Evolutionary conservation across 352 stramenopile species (phyloP).

Genomic region (Phytophthora crassamura): DNA sequence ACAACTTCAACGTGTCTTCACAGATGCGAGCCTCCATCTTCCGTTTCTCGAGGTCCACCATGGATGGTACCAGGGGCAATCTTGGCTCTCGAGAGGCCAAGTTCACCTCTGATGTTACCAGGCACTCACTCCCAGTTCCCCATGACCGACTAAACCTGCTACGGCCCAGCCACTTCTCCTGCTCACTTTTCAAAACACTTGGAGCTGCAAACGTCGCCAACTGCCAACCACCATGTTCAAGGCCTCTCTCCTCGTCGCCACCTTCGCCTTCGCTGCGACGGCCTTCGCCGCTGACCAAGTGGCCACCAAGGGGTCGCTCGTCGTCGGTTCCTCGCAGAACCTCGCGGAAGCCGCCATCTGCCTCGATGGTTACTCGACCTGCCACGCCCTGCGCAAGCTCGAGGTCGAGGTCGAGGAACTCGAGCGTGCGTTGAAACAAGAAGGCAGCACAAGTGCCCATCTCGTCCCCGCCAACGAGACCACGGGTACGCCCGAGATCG

Average conservation of each 20-base stretch:
- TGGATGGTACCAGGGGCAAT: too few species aligned
- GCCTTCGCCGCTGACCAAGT: not conserved
- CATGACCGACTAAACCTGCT: too few species aligned
- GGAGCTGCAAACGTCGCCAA: not conserved
- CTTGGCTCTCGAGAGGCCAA: too few species aligned
- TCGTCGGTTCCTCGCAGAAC: not conserved
- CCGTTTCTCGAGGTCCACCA: too few species aligned
- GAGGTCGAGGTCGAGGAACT: not conserved
- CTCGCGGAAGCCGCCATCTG: not conserved
- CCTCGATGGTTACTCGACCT: not conserved
- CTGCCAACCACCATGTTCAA: not conserved
- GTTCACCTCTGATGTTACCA: not conserved
- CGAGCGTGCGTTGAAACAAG: not conserved
- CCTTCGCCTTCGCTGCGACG: not conserved
- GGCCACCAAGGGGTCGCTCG: constrained; percentile 1
- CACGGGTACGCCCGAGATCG: not conserved
- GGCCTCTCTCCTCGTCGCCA: not conserved
- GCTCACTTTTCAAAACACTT: constrained; percentile 1
- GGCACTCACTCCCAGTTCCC: not conserved
- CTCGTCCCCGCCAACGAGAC: constrained; percentile 2
- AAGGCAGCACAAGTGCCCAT: not conserved
- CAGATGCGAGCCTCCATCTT: too few species aligned
- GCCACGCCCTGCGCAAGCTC: constrained; percentile 1
- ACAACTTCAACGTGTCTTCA: too few species aligned
- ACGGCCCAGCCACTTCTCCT: too few species aligned